A percentile compares a stretch with the other conserved stretches of the same genome.
Conservation (phyloP, 1,284 basidiomycete species). For the Nidula niveotomentosa region DNA sequence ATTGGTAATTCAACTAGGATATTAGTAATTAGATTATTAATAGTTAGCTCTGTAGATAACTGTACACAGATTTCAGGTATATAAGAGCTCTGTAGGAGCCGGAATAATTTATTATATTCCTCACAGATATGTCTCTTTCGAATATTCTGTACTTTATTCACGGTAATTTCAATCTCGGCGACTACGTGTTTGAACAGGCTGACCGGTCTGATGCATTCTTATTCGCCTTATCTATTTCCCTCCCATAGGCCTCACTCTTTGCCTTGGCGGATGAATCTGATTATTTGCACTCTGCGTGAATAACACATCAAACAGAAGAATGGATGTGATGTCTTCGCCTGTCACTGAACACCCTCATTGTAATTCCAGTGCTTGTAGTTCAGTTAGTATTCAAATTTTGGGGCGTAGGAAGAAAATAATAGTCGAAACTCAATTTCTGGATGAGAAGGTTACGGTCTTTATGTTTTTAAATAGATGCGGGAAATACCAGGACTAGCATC, state of each 20-base stretch:
- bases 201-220: slow-evolving; percentile 14
- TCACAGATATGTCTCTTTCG: slow-evolving; percentile 27
- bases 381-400: slow-evolving; percentile 31
- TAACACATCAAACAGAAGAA: slow-evolving; percentile 31
- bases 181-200: slow-evolving; percentile 10
- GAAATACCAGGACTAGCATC: too few species aligned
- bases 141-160: not conserved
- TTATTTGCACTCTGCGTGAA: slow-evolving; percentile 39
- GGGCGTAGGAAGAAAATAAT: too few species aligned
- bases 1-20: too few species aligned
- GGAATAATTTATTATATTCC: too few species aligned
- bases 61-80: too few species aligned
- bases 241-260: slow-evolving; percentile 28
- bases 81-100: too few species aligned
- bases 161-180: not conserved
- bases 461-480: too few species aligned
- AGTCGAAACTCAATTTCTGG: too few species aligned
- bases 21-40: too few species aligned
- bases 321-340: slow-evolving; percentile 38
- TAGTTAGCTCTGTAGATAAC: too few species aligned
- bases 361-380: slow-evolving; percentile 28
- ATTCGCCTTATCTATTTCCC: too few species aligned
- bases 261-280: slow-evolving; percentile 33
- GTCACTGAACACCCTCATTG: slow-evolving; percentile 38
- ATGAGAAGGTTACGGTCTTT: too few species aligned